These are phyloP conservation scores for Lachnellula occidentalis DNA, from an alignment of 2,329 filamentous ascomycete genomes.

Conservation along the genomic window DNA sequence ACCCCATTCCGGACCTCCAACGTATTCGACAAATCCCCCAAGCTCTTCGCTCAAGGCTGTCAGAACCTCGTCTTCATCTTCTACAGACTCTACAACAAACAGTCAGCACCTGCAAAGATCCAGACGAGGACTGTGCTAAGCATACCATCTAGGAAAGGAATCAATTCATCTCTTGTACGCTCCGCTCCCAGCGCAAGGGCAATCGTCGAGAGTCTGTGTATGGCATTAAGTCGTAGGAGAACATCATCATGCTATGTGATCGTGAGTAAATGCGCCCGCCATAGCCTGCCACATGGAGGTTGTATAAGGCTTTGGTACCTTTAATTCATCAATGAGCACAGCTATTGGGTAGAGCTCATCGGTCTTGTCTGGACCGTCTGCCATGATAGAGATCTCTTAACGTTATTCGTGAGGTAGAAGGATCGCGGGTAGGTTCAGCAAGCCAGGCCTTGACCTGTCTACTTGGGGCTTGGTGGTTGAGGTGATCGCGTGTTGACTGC, in stretches of 20 bases:
- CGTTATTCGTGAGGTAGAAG: slow-evolving; percentile 25
- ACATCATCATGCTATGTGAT: slow-evolving; percentile 86
- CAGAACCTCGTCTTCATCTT: slow-evolving; percentile 97
- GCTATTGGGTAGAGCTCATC: slow-evolving; percentile 99
- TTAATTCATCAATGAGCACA: slow-evolving; percentile 98
- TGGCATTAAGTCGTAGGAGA: slow-evolving; percentile 93
- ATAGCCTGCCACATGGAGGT: neutral
- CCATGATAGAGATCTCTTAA: slow-evolving; percentile 60
- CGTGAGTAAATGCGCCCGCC: slow-evolving; percentile 15
- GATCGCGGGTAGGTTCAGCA: slow-evolving; percentile 28
- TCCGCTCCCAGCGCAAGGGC: slow-evolving; percentile 92
- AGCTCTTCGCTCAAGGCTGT: slow-evolving; percentile 96
- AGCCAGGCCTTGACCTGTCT: slow-evolving; percentile 29
- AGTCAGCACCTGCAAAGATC: slow-evolving; percentile 28
- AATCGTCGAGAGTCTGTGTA: slow-evolving; percentile 96
- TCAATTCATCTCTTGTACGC: slow-evolving; percentile 95
- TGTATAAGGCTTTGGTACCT: slow-evolving; percentile 53
- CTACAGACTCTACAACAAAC: slow-evolving; percentile 74
- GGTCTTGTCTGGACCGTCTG: slow-evolving; percentile 79
- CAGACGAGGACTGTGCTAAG: slow-evolving; percentile 22
- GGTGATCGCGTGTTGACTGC: slow-evolving; percentile 29
- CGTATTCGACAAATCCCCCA: slow-evolving; percentile 94
- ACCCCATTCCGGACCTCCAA: slow-evolving; percentile 87
- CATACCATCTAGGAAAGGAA: slow-evolving; percentile 97
- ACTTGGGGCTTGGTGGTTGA: slow-evolving; percentile 23